Base-by-base conservation (phyloP, 176 grass and related monocot species). In the Oryza australiensis region DNA sequence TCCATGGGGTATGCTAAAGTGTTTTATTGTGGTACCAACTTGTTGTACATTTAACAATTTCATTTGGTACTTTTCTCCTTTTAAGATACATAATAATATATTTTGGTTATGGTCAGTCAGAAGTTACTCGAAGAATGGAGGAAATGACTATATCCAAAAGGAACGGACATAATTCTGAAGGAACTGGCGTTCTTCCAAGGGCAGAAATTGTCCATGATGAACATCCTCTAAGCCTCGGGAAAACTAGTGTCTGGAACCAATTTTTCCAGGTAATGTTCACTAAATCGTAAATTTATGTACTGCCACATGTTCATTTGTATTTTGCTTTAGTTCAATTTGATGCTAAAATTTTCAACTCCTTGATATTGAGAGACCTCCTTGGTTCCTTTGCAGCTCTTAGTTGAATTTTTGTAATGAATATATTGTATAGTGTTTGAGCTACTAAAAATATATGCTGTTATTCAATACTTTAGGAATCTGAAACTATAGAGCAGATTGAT, bases 181-280 rank as follows among this genome's bases (percentile, higher is more conserved):
- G 86, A 41, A 88, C 75, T 29, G 95, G 92, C 18, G 85, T 98
- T 24, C 88, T 98, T 66, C 81, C 92, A 48, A 95, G 95, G 60
- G 92, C 92, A 5, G 84, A 90, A 51, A 91, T 98, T 77, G 62
- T 84, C 81, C 87, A 82, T 64, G 95, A 90, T 57, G 95, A 98
- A 64, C 95, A 98, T 87, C 95, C 95, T 70, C 68, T 98, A 78
- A 98, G 92, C 73, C 92, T 98, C 41, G 89, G 86, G 33, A 89
- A 95, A 90, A 93, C 87, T 81, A 98, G 95, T 77, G 90, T 98
- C 40, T 98, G 92, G 95, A 98, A 98, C 81, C 91, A 93, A 84
- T 89, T 93, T 72, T 98, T 98, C 82, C 95, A 98, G 90, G 95
- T 98, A 84, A 85, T n/a, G 34, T 60, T 23, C 27, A 80, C n/a